Base-by-base conservation (phyloP, 192 early-diverging fungal genomes). In the Coemansia sp. region DNA sequence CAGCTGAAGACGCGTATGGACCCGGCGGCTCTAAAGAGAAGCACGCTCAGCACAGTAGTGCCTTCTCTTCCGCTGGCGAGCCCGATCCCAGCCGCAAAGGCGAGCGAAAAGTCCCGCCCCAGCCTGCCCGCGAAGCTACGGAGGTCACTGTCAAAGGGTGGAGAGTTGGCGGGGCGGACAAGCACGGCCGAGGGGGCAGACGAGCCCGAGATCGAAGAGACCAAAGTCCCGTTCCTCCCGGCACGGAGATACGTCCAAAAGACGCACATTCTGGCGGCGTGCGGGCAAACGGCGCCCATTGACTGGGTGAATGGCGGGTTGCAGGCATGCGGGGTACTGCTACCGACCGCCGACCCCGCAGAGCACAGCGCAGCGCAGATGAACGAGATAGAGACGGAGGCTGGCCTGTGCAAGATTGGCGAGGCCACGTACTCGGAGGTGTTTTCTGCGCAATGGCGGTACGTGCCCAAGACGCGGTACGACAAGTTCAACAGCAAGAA, bases 381-480 rank as follows among this genome's bases (percentile, higher is more conserved):
- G 34, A 48, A 60, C 46, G 60, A 67, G 35, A 57, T 66, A 1
- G 69, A 73, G 33, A 62, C 62, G 42, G 53, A 59, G 9, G 45
- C 57, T 11, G 69, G 69, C 0, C 27, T 75, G 23, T 63, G 65
- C 38, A 91, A 94, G 65, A 79, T 94, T 35, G 89, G 86, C 26
- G 91, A 94, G 47, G 87, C 91, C 3, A 87, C 84, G 2, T 94
- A 84, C 47, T 85, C 87, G 3, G 89, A 92, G 51, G 91, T 92
- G 1, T 94, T 81, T 51, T 56, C 75, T 14, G 51, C 62, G 22
- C 72, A 69, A 21, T 69, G 72, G 67, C 55, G 61, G 12, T 68
- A 68, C 26, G 56, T 68, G 21, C 61, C 64, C 0, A 32, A 56
- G 13, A 69, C 65, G 3, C 54, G 72, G 16, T 75, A 67, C 39